These are phyloP conservation scores for Lactarius quietus DNA, from an alignment of 768 basidiomycete genomes.

Conservation along the genomic window DNA sequence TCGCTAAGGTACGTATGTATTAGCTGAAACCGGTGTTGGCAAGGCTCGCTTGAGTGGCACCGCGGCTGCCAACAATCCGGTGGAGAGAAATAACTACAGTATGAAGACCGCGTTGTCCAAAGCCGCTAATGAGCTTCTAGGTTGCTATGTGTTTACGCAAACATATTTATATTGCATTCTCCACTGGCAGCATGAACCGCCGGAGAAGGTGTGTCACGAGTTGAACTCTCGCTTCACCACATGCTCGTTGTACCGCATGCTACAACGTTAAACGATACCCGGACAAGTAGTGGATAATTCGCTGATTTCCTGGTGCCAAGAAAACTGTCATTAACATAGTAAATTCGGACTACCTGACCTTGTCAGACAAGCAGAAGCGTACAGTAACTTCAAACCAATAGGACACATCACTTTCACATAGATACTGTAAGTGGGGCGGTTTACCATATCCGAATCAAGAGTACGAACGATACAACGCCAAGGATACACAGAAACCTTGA, in stretches of 20 bases:
- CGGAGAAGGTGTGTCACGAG: background rate
- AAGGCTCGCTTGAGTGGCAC: conserved; percentile 20
- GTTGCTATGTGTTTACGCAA: background rate
- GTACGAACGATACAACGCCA: background rate
- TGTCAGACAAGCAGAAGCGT: background rate
- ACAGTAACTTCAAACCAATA: background rate
- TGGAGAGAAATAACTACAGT: background rate
- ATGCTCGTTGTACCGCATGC: background rate
- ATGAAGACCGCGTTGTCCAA: background rate
- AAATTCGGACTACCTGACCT: background rate
- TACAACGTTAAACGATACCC: background rate
- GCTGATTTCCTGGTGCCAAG: background rate
- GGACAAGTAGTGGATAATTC: background rate
- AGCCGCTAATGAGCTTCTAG: background rate
- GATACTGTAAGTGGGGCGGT: background rate
- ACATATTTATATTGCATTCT: background rate
- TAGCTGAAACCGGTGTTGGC: conserved; percentile 27
- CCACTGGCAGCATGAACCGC: background rate
- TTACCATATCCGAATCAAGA: background rate
- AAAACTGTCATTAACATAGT: background rate
- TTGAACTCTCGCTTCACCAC: background rate
- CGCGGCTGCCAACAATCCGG: background rate
- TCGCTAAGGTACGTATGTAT: conserved; percentile 27
- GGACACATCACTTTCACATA: background rate
- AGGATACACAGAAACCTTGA: background rate